A percentile compares a stretch with the other conserved stretches of the same genome.
Conservation (phyloP, 1,139 yeast species). For the Geotrichum histeridarum region DNA sequence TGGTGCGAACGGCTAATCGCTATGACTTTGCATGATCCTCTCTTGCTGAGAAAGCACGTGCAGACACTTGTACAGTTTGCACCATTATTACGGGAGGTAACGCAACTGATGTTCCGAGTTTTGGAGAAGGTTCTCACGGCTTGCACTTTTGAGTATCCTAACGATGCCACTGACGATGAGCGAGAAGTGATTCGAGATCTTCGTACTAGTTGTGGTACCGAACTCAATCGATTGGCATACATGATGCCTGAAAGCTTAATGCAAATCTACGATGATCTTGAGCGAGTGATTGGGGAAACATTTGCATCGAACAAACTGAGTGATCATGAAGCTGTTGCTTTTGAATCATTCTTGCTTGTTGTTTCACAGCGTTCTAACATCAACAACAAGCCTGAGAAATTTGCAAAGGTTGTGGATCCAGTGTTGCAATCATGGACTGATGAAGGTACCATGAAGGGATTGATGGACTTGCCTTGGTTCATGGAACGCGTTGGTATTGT, state of each 20-base stretch:
- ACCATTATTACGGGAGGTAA: slow-evolving; percentile 77
- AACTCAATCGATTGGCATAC: slow-evolving; percentile 84
- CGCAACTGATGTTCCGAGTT: slow-evolving; percentile 66
- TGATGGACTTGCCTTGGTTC: slow-evolving; percentile 89
- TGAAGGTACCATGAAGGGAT: slow-evolving; percentile 82
- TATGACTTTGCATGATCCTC: slow-evolving; percentile 73
- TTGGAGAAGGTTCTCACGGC: slow-evolving; percentile 82
- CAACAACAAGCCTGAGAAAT: slow-evolving; percentile 64
- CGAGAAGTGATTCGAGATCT: slow-evolving; percentile 79
- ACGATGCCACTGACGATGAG: slow-evolving; percentile 57
- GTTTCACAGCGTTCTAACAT: slow-evolving; percentile 83
- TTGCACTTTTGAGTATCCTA: slow-evolving; percentile 80
- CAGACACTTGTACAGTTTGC: slow-evolving; percentile 96
- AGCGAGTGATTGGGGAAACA: slow-evolving; percentile 69
- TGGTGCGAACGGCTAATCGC: slow-evolving; percentile 74
- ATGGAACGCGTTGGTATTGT: slow-evolving; percentile 97
- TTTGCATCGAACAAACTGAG: slow-evolving; percentile 66
- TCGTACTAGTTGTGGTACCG: slow-evolving; percentile 91
- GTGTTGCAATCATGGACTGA: slow-evolving; percentile 91
- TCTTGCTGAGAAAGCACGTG: slow-evolving; percentile 74
- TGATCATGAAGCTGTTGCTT: slow-evolving; percentile 89
- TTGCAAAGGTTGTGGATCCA: slow-evolving; percentile 85
- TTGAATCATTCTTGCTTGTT: slow-evolving; percentile 83
- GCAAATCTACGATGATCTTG: slow-evolving; percentile 74
- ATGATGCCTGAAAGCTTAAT: slow-evolving; percentile 89